Evolutionary conservation across 441 rosid species (phyloP).

Genomic region (Theobroma grandiflorum): DNA sequence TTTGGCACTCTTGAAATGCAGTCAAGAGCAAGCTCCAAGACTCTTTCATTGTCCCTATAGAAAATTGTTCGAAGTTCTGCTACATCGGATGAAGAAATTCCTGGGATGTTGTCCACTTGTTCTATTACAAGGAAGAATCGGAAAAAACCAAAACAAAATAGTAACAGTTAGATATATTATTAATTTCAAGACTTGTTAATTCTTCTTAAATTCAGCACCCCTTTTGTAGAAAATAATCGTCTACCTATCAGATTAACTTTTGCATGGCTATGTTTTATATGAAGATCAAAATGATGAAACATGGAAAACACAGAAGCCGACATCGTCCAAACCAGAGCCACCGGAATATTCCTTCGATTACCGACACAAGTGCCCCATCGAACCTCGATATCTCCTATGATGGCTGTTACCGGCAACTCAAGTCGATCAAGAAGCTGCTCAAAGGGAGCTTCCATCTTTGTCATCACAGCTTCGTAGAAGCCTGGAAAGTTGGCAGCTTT

Average conservation of each 20-base stretch:
- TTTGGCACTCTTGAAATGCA: conserved; percentile 36
- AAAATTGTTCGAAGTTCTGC: conserved; percentile 36
- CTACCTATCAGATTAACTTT: conserved; percentile 22
- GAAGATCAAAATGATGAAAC: conserved; percentile 33
- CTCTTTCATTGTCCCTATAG: neutral
- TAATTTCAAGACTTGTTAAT: neutral
- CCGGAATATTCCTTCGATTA: conserved; percentile 42
- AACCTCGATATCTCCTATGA: conserved; percentile 38
- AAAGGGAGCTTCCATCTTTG: conserved; percentile 46
- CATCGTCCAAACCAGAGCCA: conserved; percentile 46
- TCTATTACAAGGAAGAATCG: conserved; percentile 15
- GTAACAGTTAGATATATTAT: neutral
- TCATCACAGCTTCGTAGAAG: conserved; percentile 43
- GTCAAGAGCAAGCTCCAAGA: conserved; percentile 29
- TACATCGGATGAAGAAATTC: conserved; percentile 26
- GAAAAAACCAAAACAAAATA: neutral
- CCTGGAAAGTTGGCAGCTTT: conserved; percentile 42
- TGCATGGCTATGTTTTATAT: conserved; percentile 6
- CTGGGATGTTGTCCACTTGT: conserved; percentile 30
- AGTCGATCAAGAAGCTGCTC: conserved; percentile 46
- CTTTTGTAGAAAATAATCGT: neutral
- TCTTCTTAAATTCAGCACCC: neutral
- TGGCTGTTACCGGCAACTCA: conserved; percentile 30
- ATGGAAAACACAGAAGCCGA: conserved; percentile 42
- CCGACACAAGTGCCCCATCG: conserved; percentile 36